Evolutionary conservation across 352 stramenopile genomes (phyloP).

Genomic region (Globisporangium barbulae): DNA sequence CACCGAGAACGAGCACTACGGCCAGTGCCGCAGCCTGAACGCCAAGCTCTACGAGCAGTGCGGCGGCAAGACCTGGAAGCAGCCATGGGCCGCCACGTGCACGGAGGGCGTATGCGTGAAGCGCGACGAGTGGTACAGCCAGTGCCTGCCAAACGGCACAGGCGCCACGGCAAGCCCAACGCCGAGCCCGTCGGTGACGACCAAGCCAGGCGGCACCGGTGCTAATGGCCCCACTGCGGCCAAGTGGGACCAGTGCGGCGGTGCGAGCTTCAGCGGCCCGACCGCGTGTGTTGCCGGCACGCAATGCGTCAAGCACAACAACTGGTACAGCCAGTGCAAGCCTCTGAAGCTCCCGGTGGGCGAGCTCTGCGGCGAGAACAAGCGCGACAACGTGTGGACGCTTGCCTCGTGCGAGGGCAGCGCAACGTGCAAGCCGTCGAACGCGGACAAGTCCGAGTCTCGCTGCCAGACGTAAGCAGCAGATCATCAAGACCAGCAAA

Average conservation of each 20-base stretch:
- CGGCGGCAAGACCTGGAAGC: constrained; percentile 19
- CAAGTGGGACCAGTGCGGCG: constrained; percentile 30
- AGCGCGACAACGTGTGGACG: constrained; percentile 11
- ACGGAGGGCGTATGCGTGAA: constrained; percentile 18
- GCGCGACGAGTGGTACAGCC: constrained; percentile 27
- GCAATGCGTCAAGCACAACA: constrained; percentile 22
- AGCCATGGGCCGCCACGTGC: constrained; percentile 22
- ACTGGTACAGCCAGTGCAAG: constrained; percentile 32
- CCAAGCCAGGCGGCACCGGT: neutral
- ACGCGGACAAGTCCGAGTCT: constrained; percentile 10
- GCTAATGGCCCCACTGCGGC: neutral
- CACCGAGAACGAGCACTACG: constrained; percentile 27
- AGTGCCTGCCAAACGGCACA: constrained; percentile 14
- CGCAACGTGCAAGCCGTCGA: constrained; percentile 12
- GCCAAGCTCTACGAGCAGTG: constrained; percentile 27
- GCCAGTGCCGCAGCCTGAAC: constrained; percentile 21
- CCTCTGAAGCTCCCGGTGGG: constrained; percentile 15
- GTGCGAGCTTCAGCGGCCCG: constrained; percentile 12
- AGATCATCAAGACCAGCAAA: too few species aligned
- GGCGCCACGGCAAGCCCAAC: constrained; percentile 2
- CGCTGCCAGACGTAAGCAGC: constrained; percentile 3
- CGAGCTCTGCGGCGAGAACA: constrained; percentile 15
- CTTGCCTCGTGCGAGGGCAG: constrained; percentile 6
- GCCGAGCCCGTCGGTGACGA: neutral
- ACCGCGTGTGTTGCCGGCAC: constrained; percentile 19